phyloP scores from a whole-genome alignment of 768 basidiomycete genomes.

The Leccinum variicolor region DNA sequence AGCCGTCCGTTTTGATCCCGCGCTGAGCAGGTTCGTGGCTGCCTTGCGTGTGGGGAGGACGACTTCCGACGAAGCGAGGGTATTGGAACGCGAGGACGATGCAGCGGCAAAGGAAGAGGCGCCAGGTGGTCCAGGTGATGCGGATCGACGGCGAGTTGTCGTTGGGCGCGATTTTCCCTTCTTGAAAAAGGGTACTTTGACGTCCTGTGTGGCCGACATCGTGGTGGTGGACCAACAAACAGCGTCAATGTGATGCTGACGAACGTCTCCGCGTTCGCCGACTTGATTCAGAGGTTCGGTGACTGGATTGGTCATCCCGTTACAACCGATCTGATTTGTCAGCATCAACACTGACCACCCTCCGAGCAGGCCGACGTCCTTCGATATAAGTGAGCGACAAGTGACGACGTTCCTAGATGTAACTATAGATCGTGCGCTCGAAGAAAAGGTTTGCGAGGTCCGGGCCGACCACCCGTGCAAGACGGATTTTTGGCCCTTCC shows the following conservation, averaged over 20 bases:
- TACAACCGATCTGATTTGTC: slow-evolving; percentile 9
- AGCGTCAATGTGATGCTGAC: too few species aligned
- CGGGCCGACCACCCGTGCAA: neutral
- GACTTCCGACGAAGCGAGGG: slow-evolving; percentile 50
- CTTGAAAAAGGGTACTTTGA: slow-evolving; percentile 85
- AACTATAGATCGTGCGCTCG: neutral
- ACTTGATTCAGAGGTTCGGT: neutral
- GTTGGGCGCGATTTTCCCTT: slow-evolving; percentile 77
- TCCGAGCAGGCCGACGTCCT: neutral
- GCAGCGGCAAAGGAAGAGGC: slow-evolving; percentile 8
- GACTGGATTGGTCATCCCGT: slow-evolving; percentile 18
- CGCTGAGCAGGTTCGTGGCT: slow-evolving; percentile 68
- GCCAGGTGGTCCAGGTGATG: slow-evolving; percentile 47
- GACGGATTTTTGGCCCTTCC: neutral
- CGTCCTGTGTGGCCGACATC: slow-evolving; percentile 33
- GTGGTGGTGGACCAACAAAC: slow-evolving; percentile 2
- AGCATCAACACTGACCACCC: neutral
- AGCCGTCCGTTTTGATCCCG: slow-evolving; percentile 64
- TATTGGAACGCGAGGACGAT: slow-evolving; percentile 18
- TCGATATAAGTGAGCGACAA: neutral
- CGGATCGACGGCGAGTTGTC: slow-evolving; percentile 71
- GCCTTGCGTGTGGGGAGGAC: slow-evolving; percentile 72
- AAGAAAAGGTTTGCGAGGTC: neutral
- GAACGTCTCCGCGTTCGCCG: neutral
- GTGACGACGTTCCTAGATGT: neutral